Evolutionary conservation across 306 rosid species (phyloP), one percentile per base, ranked within the genome.

Genomic region (Malus fusca): DNA sequence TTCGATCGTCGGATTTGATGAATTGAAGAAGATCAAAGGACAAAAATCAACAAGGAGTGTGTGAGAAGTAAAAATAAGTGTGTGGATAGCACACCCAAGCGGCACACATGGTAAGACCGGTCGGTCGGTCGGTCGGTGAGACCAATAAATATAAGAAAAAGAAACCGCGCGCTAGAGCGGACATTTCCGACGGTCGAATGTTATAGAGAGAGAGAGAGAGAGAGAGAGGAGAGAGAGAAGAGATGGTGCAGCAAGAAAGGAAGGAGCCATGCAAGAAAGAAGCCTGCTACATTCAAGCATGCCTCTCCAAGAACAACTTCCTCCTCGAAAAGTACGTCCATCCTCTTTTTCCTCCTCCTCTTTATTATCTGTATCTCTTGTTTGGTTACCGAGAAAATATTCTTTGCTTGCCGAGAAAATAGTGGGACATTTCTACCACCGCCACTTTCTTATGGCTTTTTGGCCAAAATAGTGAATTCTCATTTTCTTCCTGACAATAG

Each of bases 211-310:
- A 1, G 23, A 19, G 56, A 22, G 31, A 66, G 51, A 72, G 26
- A 26, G 26, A 26, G 26, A 26, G 26, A 26, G n/a, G 30, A 43
- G 15, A 1, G 60, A 21, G 58, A 23, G 31, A 42, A 67, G 58
- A 71, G 48, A 93, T 91, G 98, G 78, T 81, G 43, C 83, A 56
- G 77, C 83, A 58, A 71, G 73, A 88, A 66, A 90, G 84, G 84
- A 94, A 89, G 83, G 97, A 92, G 75, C 90, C 97, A 25, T 95
- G 97, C 91, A 95, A 92, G 93, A 92, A 92, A 85, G 88, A 95
- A 82, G 97, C 98, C 6, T 95, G 98, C 85, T 85, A 85, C 69
- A 95, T 92, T 81, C 98, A 92, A 89, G 91, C 97, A 60, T 95
- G 98, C 70, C 93, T 95, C 84, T 81, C 97, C 80, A 92, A 92